These are phyloP conservation scores for Crocinoboletus sp. DNA, from an alignment of 1,284 basidiomycete genomes.

Conservation along the genomic window DNA sequence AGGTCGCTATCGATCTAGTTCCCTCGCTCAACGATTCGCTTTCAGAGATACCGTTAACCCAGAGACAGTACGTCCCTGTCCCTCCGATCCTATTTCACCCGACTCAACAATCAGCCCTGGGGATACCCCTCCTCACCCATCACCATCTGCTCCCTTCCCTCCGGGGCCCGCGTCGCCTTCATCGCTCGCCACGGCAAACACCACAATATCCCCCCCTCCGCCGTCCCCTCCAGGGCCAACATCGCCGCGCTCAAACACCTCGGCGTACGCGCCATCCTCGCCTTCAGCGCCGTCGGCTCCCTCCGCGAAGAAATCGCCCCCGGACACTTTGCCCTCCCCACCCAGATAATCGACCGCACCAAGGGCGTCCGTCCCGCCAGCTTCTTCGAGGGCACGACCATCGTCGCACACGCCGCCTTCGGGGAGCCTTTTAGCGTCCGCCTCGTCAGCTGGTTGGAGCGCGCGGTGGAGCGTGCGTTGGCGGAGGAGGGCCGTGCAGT, in stretches of 20 bases:
- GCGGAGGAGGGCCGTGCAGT: constrained; percentile 51
- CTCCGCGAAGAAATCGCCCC: constrained; percentile 93
- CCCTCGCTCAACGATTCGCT: not conserved
- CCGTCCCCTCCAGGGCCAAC: constrained; percentile 86
- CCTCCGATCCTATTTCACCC: not conserved
- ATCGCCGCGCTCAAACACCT: constrained; percentile 93
- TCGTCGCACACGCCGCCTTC: constrained; percentile 94
- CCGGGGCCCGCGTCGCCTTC: constrained; percentile 83
- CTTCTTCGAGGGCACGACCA: constrained; percentile 79
- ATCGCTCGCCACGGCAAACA: constrained; percentile 84
- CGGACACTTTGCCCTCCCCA: constrained; percentile 86
- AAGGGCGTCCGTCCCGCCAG: constrained; percentile 85
- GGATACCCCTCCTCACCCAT: constrained; percentile 91
- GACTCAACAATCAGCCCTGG: constrained; percentile 68
- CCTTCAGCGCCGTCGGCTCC: constrained; percentile 97
- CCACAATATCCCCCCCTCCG: constrained; percentile 73
- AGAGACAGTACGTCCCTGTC: constrained; percentile 50
- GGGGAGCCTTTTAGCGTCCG: constrained; percentile 83
- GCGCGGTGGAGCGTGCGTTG: constrained; percentile 62
- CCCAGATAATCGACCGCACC: constrained; percentile 96
- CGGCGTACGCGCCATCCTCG: constrained; percentile 85
- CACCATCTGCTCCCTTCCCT: constrained; percentile 78
- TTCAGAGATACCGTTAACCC: constrained; percentile 65
- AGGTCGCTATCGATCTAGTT: constrained; percentile 27
- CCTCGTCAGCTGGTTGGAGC: constrained; percentile 68